phyloP scores from a whole-genome alignment of 2,329 filamentous ascomycete species.

The Truncatella angustata region DNA sequence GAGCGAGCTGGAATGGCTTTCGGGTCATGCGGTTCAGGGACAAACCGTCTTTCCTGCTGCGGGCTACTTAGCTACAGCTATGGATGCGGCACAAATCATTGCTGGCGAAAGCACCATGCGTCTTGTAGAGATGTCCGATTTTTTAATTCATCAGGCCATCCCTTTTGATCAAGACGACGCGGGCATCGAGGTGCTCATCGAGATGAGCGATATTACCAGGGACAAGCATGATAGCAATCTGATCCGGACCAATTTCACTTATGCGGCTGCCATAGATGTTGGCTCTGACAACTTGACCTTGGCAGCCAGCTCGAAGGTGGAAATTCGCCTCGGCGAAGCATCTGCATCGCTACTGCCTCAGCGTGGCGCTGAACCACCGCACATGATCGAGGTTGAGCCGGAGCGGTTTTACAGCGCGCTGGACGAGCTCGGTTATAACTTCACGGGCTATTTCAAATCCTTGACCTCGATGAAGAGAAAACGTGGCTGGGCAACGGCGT shows the following conservation, averaged over 20 bases:
- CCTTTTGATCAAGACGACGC: slow-evolving; percentile 10
- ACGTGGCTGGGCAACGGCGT: neutral
- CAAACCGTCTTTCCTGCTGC: slow-evolving; percentile 18
- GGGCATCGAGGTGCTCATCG: slow-evolving; percentile 14
- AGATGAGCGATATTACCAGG: neutral
- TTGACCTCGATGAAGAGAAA: neutral
- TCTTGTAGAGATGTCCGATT: slow-evolving; percentile 17
- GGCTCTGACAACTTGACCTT: neutral
- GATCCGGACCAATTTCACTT: slow-evolving; percentile 9
- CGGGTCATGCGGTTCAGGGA: slow-evolving; percentile 14
- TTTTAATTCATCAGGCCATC: slow-evolving; percentile 16
- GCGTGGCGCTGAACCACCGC: neutral
- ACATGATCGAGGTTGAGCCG: slow-evolving; percentile 8
- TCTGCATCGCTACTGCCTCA: slow-evolving; percentile 1
- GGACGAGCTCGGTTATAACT: neutral
- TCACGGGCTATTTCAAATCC: neutral
- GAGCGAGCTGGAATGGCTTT: slow-evolving; percentile 14
- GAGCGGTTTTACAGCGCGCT: neutral
- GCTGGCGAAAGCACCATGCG: too few species aligned
- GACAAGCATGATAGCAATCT: neutral
- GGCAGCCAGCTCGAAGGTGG: neutral
- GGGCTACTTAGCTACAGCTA: slow-evolving; percentile 13
- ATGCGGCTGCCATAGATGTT: neutral
- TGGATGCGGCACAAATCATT: slow-evolving; percentile 12
- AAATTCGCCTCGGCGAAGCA: slow-evolving; percentile 1